These are phyloP conservation scores for Rhexocercosporidium sp. DNA, from an alignment of 2,329 filamentous ascomycete genomes.

Conservation along the genomic window DNA sequence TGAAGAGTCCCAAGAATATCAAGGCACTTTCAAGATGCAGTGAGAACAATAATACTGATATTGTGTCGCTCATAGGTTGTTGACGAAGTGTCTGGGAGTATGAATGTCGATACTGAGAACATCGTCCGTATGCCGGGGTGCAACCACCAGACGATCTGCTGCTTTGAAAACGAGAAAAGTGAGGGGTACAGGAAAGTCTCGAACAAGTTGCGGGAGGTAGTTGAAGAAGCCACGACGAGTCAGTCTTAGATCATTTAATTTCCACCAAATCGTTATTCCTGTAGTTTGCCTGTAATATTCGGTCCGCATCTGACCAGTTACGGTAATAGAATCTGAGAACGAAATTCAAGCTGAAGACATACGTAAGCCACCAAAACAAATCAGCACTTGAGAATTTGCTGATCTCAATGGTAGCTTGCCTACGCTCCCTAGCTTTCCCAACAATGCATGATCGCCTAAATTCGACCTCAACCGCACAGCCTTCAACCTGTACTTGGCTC, in stretches of 20 bases:
- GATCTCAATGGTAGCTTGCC: conserved; percentile 16
- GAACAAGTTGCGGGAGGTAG: conserved; percentile 4
- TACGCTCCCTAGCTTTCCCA: conserved; percentile 20
- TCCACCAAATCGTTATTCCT: not conserved
- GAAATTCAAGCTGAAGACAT: conserved; percentile 16
- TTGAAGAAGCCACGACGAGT: conserved; percentile 15
- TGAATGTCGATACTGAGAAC: conserved; percentile 13
- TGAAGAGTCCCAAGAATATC: not conserved
- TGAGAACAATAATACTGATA: too few species aligned
- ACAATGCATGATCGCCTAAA: conserved; percentile 9
- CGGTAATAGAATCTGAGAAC: conserved; percentile 1
- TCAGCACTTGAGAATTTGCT: not conserved
- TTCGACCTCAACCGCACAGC: conserved; percentile 16
- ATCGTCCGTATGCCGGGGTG: conserved; percentile 16
- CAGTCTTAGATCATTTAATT: not conserved
- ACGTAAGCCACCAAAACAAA: conserved; percentile 1
- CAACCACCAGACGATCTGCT: conserved; percentile 27
- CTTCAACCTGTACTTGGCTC: conserved; percentile 45
- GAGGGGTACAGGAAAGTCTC: not conserved
- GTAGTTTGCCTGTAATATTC: not conserved
- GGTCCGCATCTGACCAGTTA: conserved; percentile 5
- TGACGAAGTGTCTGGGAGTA: conserved; percentile 7
- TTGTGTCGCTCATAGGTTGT: conserved; percentile 27
- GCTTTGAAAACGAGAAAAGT: conserved; percentile 19
- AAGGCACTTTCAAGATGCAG: too few species aligned